Evolutionary conservation across 371 early-diverging fungal genomes (phyloP), one percentile per base, ranked within the genome.

Genomic region (Parasitella parasitica): DNA sequence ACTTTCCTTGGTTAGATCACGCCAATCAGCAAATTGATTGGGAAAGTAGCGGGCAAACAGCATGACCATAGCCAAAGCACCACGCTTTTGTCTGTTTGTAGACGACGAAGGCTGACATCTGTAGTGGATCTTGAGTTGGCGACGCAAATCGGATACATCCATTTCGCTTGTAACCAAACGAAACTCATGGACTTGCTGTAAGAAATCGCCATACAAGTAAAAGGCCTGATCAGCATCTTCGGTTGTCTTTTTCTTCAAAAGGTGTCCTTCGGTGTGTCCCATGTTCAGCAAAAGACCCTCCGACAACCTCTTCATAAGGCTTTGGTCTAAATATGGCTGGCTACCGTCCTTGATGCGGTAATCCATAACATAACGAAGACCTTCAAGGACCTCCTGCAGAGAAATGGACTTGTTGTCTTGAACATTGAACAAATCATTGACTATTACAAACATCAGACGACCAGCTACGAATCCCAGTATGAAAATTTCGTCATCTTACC

Each of bases 331-430:
- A 58, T 87, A 86, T 48, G 87, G 89, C 79, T 91, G 90, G 58
- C 87, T 86, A 13, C 93, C 92, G 43, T 91, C 91, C 55, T 90
- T 89, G 68, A 97, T 88, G 16, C 93, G 90, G 71, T 89, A 92
- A 64, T 97, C 94, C 90, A 96, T 92, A 20, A 97, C 95, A 76
- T 97, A 97, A 49, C 90, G 90, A 56, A 97, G 81, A 12, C 97
- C 91, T 34, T 88, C 90, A 48, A 97, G 83, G 37, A 96, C 88
- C 69, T 97, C 97, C 49, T 84, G 80, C 3, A 95, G 85, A 4
- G 92, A 87, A 41, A 95, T 84, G 51, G 91, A 89, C 28, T 75
- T 75, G 75, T 87, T 89, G 39, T 88, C 82, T 59, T 84, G 76
- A 8, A 89, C 86, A 68, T 83, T 86, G 59, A 87, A 85, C 12